A percentile compares a stretch with the other conserved stretches of the same genome.
Conservation (phyloP, 495 filamentous ascomycete genomes). For the Talaromyces stipitatus region DNA sequence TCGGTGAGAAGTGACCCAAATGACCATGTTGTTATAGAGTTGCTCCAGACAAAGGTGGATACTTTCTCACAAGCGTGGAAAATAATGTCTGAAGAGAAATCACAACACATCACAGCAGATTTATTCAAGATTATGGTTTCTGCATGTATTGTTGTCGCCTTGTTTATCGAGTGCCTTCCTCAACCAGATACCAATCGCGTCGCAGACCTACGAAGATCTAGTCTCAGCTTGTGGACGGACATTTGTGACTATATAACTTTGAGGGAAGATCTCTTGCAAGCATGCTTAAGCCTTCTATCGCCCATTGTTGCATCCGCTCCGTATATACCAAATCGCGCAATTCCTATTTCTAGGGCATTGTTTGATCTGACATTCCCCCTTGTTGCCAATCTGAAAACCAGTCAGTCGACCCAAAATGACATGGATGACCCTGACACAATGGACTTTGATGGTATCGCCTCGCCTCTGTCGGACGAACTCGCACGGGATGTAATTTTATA, state of each 20-base stretch:
- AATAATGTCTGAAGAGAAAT: constrained; percentile 27
- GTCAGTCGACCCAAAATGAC: constrained; percentile 19
- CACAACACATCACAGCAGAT: constrained; percentile 37
- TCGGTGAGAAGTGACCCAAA: constrained; percentile 27
- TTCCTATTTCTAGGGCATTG: constrained; percentile 16
- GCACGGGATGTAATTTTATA: constrained; percentile 18
- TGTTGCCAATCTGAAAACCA: constrained; percentile 33
- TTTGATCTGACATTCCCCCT: constrained; percentile 22
- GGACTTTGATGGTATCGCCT: constrained; percentile 72
- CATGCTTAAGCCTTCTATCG: constrained; percentile 27
- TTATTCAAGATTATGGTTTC: constrained; percentile 40
- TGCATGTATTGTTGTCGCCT: constrained; percentile 28
- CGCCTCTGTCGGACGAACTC: constrained; percentile 43
- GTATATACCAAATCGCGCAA: constrained; percentile 9
- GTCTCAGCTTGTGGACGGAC: constrained; percentile 22
- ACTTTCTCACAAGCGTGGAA: constrained; percentile 38
- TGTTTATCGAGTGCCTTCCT: constrained; percentile 31
- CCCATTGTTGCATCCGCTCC: constrained; percentile 20
- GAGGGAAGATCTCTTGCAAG: constrained; percentile 22
- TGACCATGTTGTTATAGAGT: constrained; percentile 35
- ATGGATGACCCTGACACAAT: constrained; percentile 48
- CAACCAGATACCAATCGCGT: constrained; percentile 16
- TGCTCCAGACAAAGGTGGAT: constrained; percentile 37
- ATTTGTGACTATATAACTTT: constrained; percentile 26
- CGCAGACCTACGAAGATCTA: constrained; percentile 24